Evolutionary conservation across 805 yeast genomes (phyloP), one percentile per base, ranked within the genome.

Genomic region (Cyberlindnera lachancei): DNA sequence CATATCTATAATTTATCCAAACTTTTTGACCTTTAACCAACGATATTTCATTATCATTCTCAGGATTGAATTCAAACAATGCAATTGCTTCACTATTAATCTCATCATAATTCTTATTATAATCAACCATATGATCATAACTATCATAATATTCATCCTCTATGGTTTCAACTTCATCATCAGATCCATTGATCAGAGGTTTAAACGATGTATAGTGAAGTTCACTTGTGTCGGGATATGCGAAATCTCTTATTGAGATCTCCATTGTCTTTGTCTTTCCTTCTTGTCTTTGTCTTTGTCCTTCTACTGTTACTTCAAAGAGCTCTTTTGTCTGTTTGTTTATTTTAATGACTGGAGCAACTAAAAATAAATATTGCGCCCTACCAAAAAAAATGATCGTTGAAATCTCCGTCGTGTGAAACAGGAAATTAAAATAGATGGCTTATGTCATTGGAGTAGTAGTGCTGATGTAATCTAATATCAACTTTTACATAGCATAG

Each of bases 21-120:
- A 92, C 74, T 11, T 74, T 56, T 57, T 92, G 96, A 22, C 95
- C 95, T 46, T 81, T 94, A 11, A 50, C 58, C 20, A 92, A 61
- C 9, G 69, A 73, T 27, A 88, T 73, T 50, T 92, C 99, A 56
- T 92, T 92, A 46, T 86, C 95, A 55, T 92, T 92, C 53, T 92
- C 97, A 0, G 97, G 95, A 26, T 62, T 69, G 52, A 92, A 92
- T 46, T 88, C 90, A 53, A 86, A 92, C 28, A 92, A 55, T 1
- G 96, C 96, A 18, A 87, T 64, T 0, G 97, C 98, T 35, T 72
- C 36, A 38, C 75, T 61, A 49, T 69, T 64, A n/a, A 67, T 60
- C 41, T 66, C 72, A 41, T 58, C 61, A 11, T 34, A n/a, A n/a
- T n/a, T n/a, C n/a, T n/a, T n/a, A n/a, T n/a, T n/a, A n/a, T n/a